Percentiles rank a stretch among this genome's conserved stretches.
These are phyloP conservation scores for Dillenia turbinata DNA, from an alignment of 164 flowering plant genomes.

Conservation along the genomic window DNA sequence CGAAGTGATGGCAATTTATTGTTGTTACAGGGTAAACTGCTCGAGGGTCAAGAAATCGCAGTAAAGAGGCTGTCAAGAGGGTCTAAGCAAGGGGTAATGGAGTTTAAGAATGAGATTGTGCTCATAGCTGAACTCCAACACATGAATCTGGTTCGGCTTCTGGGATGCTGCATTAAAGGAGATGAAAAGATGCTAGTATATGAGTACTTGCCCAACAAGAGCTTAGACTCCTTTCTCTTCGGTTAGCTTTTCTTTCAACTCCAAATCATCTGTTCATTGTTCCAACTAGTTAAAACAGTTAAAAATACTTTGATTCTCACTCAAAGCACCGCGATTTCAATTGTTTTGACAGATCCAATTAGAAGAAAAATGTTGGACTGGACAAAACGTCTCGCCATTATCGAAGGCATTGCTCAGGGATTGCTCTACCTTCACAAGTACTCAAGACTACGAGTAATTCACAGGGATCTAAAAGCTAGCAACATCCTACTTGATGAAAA, in stretches of 20 bases:
- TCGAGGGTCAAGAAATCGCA: constrained; percentile 12
- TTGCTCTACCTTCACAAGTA: constrained; percentile 19
- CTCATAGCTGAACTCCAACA: constrained; percentile 13
- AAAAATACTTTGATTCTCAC: too few relatives aligned
- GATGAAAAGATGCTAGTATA: constrained; percentile 12
- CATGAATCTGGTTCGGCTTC: constrained; percentile 8
- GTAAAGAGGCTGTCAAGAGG: constrained; percentile 11
- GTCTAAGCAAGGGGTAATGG: constrained; percentile 10
- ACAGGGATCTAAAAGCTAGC: constrained; percentile 20
- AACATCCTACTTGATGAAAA: constrained; percentile 15
- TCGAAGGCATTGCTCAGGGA: constrained; percentile 18
- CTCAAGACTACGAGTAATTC: constrained; percentile 14
- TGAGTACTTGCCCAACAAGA: constrained; percentile 15
- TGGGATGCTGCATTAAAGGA: constrained; percentile 10
- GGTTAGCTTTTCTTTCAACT: constrained; percentile 2
- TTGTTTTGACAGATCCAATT: constrained; percentile 5
- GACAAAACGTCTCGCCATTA: constrained; percentile 8
- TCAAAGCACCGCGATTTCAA: too few relatives aligned
- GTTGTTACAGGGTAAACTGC: constrained; percentile 9
- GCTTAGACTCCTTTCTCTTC: constrained; percentile 9
- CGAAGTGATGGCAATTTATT: too few relatives aligned
- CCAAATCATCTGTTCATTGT: too few relatives aligned
- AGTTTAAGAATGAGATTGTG: constrained; percentile 10
- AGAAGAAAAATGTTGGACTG: constrained; percentile 9
- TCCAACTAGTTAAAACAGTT: too few relatives aligned